phyloP scores from a whole-genome alignment of 139 green algal species.

The Picochlorum sp. region DNA sequence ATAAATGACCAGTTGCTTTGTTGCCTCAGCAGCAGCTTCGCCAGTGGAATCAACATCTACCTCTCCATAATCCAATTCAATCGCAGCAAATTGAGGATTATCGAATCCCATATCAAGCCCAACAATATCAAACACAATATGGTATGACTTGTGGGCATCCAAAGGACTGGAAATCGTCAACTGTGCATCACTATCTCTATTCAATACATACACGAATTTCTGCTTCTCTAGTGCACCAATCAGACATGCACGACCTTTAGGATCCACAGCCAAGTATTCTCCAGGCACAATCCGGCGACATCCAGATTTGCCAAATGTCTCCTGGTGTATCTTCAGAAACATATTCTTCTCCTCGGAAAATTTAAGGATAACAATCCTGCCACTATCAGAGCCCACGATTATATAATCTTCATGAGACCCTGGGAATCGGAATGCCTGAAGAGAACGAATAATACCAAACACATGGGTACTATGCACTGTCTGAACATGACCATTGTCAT shows the following conservation, averaged over 20 bases:
- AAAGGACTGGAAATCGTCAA: constrained; percentile 96
- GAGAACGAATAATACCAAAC: constrained; percentile 84
- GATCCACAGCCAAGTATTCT: constrained; percentile 85
- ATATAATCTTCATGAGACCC: constrained; percentile 83
- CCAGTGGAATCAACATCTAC: constrained; percentile 84
- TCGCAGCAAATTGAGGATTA: constrained; percentile 97
- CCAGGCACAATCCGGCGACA: constrained; percentile 90
- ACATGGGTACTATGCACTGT: constrained; percentile 36
- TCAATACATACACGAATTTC: constrained; percentile 99
- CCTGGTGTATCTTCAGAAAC: constrained; percentile 91
- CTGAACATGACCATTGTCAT: constrained; percentile 76
- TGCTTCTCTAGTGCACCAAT: constrained; percentile 92
- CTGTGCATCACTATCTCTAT: constrained; percentile 84
- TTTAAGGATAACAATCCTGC: constrained; percentile 91
- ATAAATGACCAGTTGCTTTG: constrained; percentile 96
- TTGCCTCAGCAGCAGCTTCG: constrained; percentile 74
- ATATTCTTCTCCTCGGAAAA: constrained; percentile 75
- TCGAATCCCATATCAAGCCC: constrained; percentile 96
- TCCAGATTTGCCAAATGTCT: constrained; percentile 94
- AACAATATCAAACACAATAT: constrained; percentile 71
- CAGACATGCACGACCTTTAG: constrained; percentile 90
- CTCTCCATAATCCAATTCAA: constrained; percentile 97
- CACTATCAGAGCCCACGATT: constrained; percentile 83
- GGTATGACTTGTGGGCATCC: constrained; percentile 91
- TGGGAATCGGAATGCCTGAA: constrained; percentile 82